Conservation (phyloP, 1,284 basidiomycete species). For the Sporisorium reilianum region DNA sequence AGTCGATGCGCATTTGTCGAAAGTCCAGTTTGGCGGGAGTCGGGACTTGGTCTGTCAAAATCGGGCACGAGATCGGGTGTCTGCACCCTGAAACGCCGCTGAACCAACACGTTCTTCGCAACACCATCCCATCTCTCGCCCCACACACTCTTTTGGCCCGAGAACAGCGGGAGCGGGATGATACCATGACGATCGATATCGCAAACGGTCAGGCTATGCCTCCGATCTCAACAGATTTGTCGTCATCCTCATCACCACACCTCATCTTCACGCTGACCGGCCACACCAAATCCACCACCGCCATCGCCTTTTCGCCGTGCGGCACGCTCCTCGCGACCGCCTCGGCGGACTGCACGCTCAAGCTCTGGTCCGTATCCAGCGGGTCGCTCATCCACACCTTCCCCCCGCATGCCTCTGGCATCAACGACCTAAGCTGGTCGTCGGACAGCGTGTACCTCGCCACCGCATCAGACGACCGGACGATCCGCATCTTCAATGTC, state of each 20-base stretch:
- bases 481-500: conserved; percentile 54
- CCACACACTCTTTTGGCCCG: not conserved
- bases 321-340: conserved; percentile 69
- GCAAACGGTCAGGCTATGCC: not conserved
- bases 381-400: conserved; percentile 50
- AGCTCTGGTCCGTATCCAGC: conserved; percentile 54
- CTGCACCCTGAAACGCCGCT: not conserved
- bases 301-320: conserved; percentile 71
- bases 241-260: not conserved
- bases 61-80: not conserved
- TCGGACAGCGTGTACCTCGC: conserved; percentile 57
- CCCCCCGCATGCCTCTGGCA: conserved; percentile 39
- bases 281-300: conserved; percentile 71
- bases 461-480: conserved; percentile 59
- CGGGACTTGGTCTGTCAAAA: not conserved
- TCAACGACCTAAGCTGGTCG: conserved; percentile 64
- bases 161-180: not conserved
- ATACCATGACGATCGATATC: conserved; percentile 22
- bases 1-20: not conserved
- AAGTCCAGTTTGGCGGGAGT: not conserved
- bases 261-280: conserved; percentile 70
- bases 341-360: conserved; percentile 70
- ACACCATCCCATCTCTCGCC: not conserved
- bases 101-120: not conserved
- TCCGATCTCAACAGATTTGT: not conserved